These are phyloP conservation scores for Postia placenta DNA, from an alignment of 768 basidiomycete genomes.

Conservation along the genomic window DNA sequence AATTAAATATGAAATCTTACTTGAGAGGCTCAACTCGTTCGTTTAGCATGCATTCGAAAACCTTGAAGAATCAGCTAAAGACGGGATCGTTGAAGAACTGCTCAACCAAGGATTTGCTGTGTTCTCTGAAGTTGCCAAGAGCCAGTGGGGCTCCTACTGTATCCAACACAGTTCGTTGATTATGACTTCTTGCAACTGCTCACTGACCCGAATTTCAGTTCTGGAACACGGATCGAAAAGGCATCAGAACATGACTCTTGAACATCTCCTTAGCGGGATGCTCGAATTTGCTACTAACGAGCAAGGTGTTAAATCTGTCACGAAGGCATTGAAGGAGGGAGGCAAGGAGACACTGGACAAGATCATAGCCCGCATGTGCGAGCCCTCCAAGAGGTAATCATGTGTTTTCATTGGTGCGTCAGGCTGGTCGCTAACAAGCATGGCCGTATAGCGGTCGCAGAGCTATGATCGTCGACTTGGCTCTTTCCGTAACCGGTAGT, in stretches of 20 bases:
- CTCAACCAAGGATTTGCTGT: constrained; percentile 62
- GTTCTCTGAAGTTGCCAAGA: constrained; percentile 76
- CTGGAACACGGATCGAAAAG: constrained; percentile 79
- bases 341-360: constrained; percentile 69
- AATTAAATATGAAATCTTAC: background rate
- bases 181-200: background rate
- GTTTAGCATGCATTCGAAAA: constrained; percentile 79
- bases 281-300: constrained; percentile 77
- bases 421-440: no score
- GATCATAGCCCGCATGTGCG: constrained; percentile 78
- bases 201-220: constrained; percentile 35
- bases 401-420: no score
- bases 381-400: constrained; percentile 78
- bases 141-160: constrained; percentile 87
- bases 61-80: constrained; percentile 76
- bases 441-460: constrained; percentile 57
- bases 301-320: constrained; percentile 84
- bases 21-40: background rate
- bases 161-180: constrained; percentile 68
- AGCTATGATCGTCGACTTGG: constrained; percentile 83
- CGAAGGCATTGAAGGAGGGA: constrained; percentile 82
- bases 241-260: constrained; percentile 70
- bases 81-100: constrained; percentile 80
- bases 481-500: constrained; percentile 77
- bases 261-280: constrained; percentile 70